Conservation (phyloP, 2,329 filamentous ascomycete genomes). For the Stemphylium beticola region DNA sequence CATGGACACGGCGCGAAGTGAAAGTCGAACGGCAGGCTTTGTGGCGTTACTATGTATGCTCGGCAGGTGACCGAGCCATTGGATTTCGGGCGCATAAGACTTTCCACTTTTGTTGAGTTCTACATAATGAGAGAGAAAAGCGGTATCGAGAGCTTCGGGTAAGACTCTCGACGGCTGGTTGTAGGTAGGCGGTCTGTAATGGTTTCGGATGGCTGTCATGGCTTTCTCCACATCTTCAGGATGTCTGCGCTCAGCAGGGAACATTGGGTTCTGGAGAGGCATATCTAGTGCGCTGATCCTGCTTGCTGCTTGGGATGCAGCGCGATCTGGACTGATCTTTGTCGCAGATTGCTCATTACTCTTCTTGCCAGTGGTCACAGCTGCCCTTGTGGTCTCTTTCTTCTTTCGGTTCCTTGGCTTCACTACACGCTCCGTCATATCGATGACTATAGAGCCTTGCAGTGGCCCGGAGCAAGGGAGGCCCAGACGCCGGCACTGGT, state of each 20-base stretch:
- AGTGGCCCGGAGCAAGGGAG: constrained; percentile 40
- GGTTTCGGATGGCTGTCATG: constrained; percentile 30
- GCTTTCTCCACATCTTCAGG: constrained; percentile 24
- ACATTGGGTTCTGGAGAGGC: background rate
- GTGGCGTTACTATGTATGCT: constrained; percentile 22
- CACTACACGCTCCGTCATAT: constrained; percentile 42
- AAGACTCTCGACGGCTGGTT: constrained; percentile 34
- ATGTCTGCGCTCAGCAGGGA: constrained; percentile 1
- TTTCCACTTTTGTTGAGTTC: constrained; percentile 30
- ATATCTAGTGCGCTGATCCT: background rate
- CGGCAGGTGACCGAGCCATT: constrained; percentile 36
- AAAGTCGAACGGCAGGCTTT: constrained; percentile 36
- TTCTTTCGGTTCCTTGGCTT: constrained; percentile 34
- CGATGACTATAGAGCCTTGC: constrained; percentile 44
- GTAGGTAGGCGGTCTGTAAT: constrained; percentile 30
- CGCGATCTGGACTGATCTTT: background rate
- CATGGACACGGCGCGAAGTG: constrained; percentile 43
- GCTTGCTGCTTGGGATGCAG: background rate
- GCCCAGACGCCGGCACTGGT: constrained; percentile 28
- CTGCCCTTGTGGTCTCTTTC: constrained; percentile 14
- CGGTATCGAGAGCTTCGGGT: constrained; percentile 33
- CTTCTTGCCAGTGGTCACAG: constrained; percentile 2
- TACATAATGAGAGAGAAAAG: constrained; percentile 42
- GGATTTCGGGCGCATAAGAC: constrained; percentile 27
- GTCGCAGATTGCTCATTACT: background rate